These are phyloP conservation scores for Podospora didyma DNA, from an alignment of 495 filamentous ascomycete species.

Conservation along the genomic window DNA sequence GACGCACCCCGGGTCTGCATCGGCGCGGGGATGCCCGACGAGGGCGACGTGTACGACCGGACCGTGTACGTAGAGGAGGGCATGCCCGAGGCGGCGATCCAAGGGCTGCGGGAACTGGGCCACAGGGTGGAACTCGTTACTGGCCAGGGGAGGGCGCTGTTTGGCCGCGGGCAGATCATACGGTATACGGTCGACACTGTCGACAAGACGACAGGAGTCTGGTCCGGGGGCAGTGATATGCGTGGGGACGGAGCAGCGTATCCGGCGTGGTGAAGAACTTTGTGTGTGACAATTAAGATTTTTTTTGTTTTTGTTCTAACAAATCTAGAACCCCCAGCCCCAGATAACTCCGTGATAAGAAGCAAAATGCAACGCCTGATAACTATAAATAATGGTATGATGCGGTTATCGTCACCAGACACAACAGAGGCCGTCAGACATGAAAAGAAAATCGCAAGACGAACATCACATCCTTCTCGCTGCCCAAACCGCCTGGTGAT, in stretches of 20 bases:
- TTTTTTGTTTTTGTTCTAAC: neutral
- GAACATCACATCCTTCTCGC: neutral
- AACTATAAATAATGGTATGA: neutral
- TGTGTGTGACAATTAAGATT: neutral
- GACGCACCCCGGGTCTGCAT: constrained; percentile 88
- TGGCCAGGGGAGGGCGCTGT: constrained; percentile 65
- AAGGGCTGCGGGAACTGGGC: constrained; percentile 64
- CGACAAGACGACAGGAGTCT: constrained; percentile 60
- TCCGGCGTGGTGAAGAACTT: constrained; percentile 38
- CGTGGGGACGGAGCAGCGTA: constrained; percentile 84
- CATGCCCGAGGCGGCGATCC: constrained; percentile 60
- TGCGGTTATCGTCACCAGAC: neutral
- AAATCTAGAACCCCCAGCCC: too few species aligned
- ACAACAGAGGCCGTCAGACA: neutral
- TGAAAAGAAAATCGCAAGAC: neutral
- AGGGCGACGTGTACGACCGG: constrained; percentile 29
- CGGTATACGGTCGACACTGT: constrained; percentile 61
- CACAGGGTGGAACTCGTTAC: constrained; percentile 67
- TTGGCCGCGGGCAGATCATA: constrained; percentile 91
- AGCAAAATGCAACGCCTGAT: neutral
- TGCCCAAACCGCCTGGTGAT: neutral
- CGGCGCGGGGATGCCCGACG: constrained; percentile 61
- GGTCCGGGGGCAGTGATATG: constrained; percentile 81
- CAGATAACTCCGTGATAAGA: neutral
- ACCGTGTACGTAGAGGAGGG: constrained; percentile 81